These are phyloP conservation scores for Furcasterigmium furcatum DNA, from an alignment of 2,329 filamentous ascomycete genomes.

Conservation along the genomic window DNA sequence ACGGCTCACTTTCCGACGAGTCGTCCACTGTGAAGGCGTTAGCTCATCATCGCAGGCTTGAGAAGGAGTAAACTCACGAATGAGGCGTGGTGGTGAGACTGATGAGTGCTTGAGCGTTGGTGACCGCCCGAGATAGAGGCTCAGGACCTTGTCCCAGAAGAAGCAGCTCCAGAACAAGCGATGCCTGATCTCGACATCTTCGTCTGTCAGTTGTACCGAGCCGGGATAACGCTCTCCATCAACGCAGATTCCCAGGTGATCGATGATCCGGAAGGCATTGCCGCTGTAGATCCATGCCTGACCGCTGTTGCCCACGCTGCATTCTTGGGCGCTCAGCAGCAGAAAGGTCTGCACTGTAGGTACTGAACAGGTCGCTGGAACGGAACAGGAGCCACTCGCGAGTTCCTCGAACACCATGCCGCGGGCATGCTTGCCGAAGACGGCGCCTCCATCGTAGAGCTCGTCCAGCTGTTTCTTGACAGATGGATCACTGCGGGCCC, in stretches of 20 bases:
- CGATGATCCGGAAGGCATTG: conserved; percentile 46
- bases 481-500: conserved; percentile 50
- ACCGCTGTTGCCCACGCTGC: conserved; percentile 53
- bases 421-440: conserved; percentile 51
- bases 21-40: conserved; percentile 44
- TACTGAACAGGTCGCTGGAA: conserved; percentile 31
- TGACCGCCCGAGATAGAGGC: conserved; percentile 55
- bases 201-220: conserved; percentile 47
- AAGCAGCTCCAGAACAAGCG: conserved; percentile 62
- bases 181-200: conserved; percentile 58
- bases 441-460: conserved; percentile 48
- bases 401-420: conserved; percentile 50
- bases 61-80: conserved; percentile 36
- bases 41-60: background rate
- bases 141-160: conserved; percentile 62
- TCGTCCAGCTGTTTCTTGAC: conserved; percentile 47
- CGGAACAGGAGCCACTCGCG: conserved; percentile 45
- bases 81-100: conserved; percentile 51
- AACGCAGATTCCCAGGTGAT: conserved; percentile 50
- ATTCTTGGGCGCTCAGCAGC: conserved; percentile 57
- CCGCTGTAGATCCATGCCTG: conserved; percentile 54
- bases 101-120: conserved; percentile 52
- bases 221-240: conserved; percentile 50
- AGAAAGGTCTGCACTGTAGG: conserved; percentile 59
- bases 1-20: conserved; percentile 53